phyloP scores from a whole-genome alignment of 805 yeast genomes.

The Metschnikowia matae region DNA sequence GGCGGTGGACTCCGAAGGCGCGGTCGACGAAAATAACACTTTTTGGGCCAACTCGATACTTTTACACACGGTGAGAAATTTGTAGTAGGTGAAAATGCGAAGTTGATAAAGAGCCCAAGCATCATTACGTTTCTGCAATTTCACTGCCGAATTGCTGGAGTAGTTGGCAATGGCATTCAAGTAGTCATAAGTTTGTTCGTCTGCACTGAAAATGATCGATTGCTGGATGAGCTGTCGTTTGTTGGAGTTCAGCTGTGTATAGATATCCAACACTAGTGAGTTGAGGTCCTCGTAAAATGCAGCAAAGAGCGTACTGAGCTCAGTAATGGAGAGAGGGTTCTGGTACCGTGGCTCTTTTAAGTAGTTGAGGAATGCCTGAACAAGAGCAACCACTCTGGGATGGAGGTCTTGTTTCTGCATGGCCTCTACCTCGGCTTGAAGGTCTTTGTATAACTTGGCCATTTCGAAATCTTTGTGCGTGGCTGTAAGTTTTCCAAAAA shows the following conservation, averaged over 20 bases:
- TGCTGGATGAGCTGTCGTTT: conserved; percentile 35
- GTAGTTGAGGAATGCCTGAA: conserved; percentile 29
- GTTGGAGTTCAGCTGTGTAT: conserved; percentile 35
- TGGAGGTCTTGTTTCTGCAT: conserved; percentile 19
- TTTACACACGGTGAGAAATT: conserved; percentile 31
- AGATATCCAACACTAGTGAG: conserved; percentile 28
- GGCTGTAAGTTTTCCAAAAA: too few relatives aligned
- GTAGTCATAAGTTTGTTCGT: conserved; percentile 35
- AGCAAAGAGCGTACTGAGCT: conserved; percentile 31
- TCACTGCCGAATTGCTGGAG: conserved; percentile 29
- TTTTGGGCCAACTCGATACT: conserved; percentile 32
- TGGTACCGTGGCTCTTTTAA: conserved; percentile 43
- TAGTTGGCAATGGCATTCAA: conserved; percentile 40
- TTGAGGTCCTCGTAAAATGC: conserved; percentile 37
- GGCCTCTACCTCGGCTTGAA: conserved; percentile 23
- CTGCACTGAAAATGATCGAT: conserved; percentile 25
- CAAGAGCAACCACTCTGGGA: conserved; percentile 26
- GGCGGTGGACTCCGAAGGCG: conserved; percentile 25
- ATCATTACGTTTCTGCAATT: conserved; percentile 35
- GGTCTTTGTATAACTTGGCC: conserved; percentile 10
- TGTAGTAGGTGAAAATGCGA: conserved; percentile 39
- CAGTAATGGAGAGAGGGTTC: conserved; percentile 34
- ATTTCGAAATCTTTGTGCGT: background rate
- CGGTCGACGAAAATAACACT: conserved; percentile 25
- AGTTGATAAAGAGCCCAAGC: conserved; percentile 35